Evolutionary conservation across 345 rosid genomes (phyloP).

Genomic region (Eucalyptus camaldulensis): DNA sequence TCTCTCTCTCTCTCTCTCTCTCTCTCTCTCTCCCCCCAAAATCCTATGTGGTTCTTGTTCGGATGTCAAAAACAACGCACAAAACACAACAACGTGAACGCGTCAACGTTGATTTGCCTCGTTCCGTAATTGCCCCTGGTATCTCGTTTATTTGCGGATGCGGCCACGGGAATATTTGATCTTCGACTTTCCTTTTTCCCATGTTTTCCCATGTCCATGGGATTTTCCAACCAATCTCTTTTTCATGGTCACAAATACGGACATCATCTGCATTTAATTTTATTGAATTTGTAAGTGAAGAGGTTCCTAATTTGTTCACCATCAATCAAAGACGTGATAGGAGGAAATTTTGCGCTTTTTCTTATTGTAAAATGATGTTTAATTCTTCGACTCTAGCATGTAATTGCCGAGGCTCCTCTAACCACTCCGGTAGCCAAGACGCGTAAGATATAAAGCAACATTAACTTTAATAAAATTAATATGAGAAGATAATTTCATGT

Average conservation of each 20-base stretch:
- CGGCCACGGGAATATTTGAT: not conserved
- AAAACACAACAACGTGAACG: not conserved
- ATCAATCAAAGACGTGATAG: not conserved
- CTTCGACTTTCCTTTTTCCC: not conserved
- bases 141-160: not conserved
- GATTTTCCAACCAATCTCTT: not conserved
- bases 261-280: not conserved
- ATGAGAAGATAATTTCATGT: not conserved
- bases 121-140: not conserved
- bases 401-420: not conserved
- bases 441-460: not conserved
- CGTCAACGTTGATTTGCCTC: not conserved
- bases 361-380: not conserved
- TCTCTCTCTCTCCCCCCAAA: not conserved
- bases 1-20: not conserved
- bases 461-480: not conserved
- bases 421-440: not conserved
- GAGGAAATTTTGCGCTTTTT: not conserved
- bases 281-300: not conserved
- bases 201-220: not conserved
- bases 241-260: not conserved
- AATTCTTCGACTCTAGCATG: not conserved
- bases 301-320: not conserved
- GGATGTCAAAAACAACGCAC: not conserved
- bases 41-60: not conserved